Base-by-base conservation (phyloP, 1,139 yeast species). In the Blastobotrys malaysiensis region DNA sequence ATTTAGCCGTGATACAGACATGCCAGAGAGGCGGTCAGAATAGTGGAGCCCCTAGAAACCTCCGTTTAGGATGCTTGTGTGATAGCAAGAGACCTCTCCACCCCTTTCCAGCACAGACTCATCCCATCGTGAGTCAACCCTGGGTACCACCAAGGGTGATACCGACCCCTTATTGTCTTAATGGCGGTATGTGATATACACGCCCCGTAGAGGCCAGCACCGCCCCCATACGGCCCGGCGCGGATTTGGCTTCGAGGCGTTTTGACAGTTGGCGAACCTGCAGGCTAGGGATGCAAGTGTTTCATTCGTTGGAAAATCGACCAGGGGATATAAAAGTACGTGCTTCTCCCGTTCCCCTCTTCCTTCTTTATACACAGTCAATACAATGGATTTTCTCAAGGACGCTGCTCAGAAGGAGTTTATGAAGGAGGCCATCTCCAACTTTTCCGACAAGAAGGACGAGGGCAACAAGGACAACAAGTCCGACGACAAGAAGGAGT, bases 51-150 rank as follows among this genome's bases (percentile, higher is more conserved):
- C n/a, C 44, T 7, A 39, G 19, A 14, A 39, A 39, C 18, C 21
- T 43, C 11, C 16, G n/a, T 14, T 20, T 3, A 9, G 3, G 11
- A 13, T 16, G 79, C 78, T 39, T 60, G 45, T 39, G 20, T 39
- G 20, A 14, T 39, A 39, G 44, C 44, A 39, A 18, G 13, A 26
- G 31, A 26, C 9, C 13, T n/a, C n/a, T n/a, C n/a, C n/a, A n/a
- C 39, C 39, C 16, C 16, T 7, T 31, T n/a, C 13, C 39, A 3
- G 4, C 39, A 3, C 16, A 31, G 4, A 31, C 16, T 31, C 39
- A 3, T 3, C 39, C 3, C 16, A n/a, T 31, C 6, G 11, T 31
- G 39, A 31, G 39, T 31, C 39, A 31, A 31, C 39, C 3, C 39
- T 13, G 31, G 31, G 2, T 9, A n/a, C n/a, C n/a, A n/a, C n/a